phyloP scores from a whole-genome alignment of 2,329 filamentous ascomycete species.

The Aspergillus ruber region DNA sequence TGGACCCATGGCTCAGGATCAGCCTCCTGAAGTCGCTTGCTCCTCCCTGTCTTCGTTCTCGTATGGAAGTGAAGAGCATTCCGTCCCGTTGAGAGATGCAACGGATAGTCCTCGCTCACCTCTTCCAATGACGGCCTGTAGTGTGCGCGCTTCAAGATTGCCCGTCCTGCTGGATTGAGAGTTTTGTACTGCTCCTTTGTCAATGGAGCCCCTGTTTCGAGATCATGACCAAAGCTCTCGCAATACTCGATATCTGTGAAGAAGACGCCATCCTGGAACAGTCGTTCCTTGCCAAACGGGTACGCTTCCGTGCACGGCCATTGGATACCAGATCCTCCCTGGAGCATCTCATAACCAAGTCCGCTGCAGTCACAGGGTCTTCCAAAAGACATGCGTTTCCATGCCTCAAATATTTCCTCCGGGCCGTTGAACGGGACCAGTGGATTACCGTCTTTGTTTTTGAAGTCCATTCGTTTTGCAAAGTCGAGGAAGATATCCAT shows the following conservation, averaged over 20 bases:
- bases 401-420: constrained; percentile 32
- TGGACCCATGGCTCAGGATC: constrained; percentile 24
- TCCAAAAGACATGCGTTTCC: constrained; percentile 29
- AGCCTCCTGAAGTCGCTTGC: constrained; percentile 22
- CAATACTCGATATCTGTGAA: constrained; percentile 32
- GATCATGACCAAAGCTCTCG: constrained; percentile 33
- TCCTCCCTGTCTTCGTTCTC: constrained; percentile 31
- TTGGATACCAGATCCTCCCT: constrained; percentile 31
- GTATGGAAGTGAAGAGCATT: constrained; percentile 34
- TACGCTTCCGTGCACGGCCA: constrained; percentile 32
- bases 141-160: constrained; percentile 30
- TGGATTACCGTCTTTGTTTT: constrained; percentile 26
- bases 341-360: constrained; percentile 29
- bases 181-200: constrained; percentile 23
- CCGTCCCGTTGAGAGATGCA: constrained; percentile 28
- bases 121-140: constrained; percentile 24
- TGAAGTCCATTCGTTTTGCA: constrained; percentile 28
- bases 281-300: constrained; percentile 28
- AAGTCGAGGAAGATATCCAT: constrained; percentile 34
- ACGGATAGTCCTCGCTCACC: constrained; percentile 26
- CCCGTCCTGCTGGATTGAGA: constrained; percentile 27
- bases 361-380: constrained; percentile 31
- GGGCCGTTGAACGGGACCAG: constrained; percentile 23
- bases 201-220: constrained; percentile 30
- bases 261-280: constrained; percentile 29